A percentile compares a stretch with the other conserved stretches of the same genome.
Evolutionary conservation across 345 rosid species (phyloP).

Genomic region (Streptanthus diversifolius): DNA sequence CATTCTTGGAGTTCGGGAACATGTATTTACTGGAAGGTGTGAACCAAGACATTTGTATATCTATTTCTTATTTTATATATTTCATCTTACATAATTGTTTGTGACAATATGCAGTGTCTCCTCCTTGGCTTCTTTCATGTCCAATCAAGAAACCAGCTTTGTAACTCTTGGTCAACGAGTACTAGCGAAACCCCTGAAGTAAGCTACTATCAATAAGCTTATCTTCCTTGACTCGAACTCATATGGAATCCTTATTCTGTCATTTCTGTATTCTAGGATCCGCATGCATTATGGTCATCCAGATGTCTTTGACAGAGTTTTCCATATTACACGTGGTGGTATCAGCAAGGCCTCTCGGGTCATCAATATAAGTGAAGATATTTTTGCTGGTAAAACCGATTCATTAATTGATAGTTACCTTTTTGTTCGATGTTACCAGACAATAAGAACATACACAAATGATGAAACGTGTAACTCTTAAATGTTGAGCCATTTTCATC

Average conservation of each 20-base stretch:
- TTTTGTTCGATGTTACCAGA: not conserved
- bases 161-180: conserved; percentile 97
- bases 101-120: conserved; percentile 71
- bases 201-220: conserved; percentile 33
- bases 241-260: not conserved
- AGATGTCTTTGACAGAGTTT: conserved; percentile 94
- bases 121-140: conserved; percentile 94
- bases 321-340: conserved; percentile 97
- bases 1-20: conserved; percentile 98
- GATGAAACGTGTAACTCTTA: not conserved
- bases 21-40: conserved; percentile 95
- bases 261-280: conserved; percentile 49
- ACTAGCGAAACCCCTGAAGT: conserved; percentile 93
- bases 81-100: conserved; percentile 5
- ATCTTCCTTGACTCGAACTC: conserved; percentile 6
- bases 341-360: conserved; percentile 99
- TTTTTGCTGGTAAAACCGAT: conserved; percentile 59
- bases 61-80: not conserved
- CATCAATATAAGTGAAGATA: conserved; percentile 97
- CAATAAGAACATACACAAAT: not conserved
- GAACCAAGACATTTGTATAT: conserved; percentile 11
- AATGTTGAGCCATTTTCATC: not conserved
- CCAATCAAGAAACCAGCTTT: conserved; percentile 92
- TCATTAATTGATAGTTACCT: conserved; percentile 7
- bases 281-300: conserved; percentile 99